Conservation (phyloP, 1,284 basidiomycete genomes). For the Melampsora larici-populina region DNA sequence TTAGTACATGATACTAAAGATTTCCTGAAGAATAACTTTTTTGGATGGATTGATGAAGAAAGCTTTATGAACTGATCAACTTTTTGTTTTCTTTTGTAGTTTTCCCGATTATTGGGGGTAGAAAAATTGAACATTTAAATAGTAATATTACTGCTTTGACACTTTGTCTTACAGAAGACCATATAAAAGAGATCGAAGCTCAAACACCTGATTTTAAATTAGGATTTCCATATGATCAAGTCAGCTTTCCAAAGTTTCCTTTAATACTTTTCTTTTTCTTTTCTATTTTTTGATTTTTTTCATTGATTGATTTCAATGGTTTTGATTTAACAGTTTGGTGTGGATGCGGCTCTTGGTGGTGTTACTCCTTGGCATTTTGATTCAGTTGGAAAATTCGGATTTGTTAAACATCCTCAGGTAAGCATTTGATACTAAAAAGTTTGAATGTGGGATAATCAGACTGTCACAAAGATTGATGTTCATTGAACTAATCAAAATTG, state of each 20-base stretch:
- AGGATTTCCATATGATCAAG: constrained; percentile 12
- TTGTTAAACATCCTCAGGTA: constrained; percentile 9
- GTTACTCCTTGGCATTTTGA: not conserved
- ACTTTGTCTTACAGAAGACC: not conserved
- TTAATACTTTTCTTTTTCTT: not conserved
- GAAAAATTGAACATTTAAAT: constrained; percentile 4
- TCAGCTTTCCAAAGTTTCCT: no score
- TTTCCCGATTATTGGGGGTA: not conserved
- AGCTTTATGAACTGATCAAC: not conserved
- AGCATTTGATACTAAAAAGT: not conserved
- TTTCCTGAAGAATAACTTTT: not conserved
- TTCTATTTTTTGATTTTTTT: no score
- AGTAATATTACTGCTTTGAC: not conserved
- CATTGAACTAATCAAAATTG: not conserved
- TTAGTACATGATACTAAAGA: no score
- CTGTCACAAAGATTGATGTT: no score
- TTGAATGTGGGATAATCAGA: not conserved
- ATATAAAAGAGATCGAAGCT: not conserved
- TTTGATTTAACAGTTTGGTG: not conserved
- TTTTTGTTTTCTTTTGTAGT: not conserved
- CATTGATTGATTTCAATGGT: not conserved
- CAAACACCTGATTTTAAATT: not conserved
- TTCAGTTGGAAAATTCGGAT: not conserved
- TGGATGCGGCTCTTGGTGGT: not conserved
- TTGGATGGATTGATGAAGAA: not conserved